These are phyloP conservation scores for Durio zibethinus DNA, from an alignment of 345 rosid genomes.

Conservation along the genomic window DNA sequence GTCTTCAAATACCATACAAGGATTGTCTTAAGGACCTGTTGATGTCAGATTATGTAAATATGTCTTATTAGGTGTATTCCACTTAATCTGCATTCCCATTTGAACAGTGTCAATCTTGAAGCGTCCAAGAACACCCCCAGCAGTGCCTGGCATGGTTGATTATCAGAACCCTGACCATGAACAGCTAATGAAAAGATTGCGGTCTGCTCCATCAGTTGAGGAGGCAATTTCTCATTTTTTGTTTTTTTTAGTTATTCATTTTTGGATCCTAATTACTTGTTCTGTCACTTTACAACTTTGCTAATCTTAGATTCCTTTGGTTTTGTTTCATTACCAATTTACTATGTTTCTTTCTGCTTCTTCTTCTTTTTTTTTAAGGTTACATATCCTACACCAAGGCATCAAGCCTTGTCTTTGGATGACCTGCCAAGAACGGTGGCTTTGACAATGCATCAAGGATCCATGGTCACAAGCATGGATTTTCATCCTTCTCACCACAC, in stretches of 20 bases:
- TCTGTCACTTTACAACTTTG: slow-evolving; percentile 17
- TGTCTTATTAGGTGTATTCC: neutral
- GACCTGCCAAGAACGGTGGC: slow-evolving; percentile 82
- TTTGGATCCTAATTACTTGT: neutral
- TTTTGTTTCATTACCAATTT: slow-evolving; percentile 5
- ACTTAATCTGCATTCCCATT: slow-evolving; percentile 13
- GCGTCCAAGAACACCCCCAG: slow-evolving; percentile 73
- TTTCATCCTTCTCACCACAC: slow-evolving; percentile 71
- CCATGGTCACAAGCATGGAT: slow-evolving; percentile 82
- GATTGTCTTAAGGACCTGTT: neutral
- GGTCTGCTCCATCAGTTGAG: slow-evolving; percentile 71
- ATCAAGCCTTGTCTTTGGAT: slow-evolving; percentile 66
- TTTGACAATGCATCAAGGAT: slow-evolving; percentile 65
- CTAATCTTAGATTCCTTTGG: neutral
- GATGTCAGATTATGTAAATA: slow-evolving; percentile 10
- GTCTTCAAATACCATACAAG: neutral
- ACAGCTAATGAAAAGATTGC: slow-evolving; percentile 70
- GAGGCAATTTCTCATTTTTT: slow-evolving; percentile 47
- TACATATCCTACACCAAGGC: slow-evolving; percentile 58
- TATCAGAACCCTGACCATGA: slow-evolving; percentile 83
- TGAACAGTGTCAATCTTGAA: slow-evolving; percentile 56
- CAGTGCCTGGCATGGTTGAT: slow-evolving; percentile 65
- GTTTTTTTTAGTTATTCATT: slow-evolving; percentile 6
- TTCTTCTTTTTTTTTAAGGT: slow-evolving; percentile 42
- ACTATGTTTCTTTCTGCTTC: too few relatives aligned